These are phyloP conservation scores for Cladorrhinum sp. DNA, from an alignment of 2,329 filamentous ascomycete genomes.

Conservation along the genomic window DNA sequence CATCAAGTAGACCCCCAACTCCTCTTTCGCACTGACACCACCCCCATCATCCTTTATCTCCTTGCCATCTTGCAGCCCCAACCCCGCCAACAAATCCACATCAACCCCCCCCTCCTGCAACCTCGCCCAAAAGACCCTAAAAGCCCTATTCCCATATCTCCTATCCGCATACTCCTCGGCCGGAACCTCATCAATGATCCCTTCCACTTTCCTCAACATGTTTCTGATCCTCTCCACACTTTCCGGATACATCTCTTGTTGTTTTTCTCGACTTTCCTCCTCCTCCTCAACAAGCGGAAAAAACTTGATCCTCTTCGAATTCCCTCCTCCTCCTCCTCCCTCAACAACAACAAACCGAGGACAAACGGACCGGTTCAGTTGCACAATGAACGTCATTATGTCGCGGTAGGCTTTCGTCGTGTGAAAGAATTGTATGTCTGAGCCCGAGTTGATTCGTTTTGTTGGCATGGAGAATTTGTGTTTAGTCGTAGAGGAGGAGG, in stretches of 20 bases:
- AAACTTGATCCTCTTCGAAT: not conserved
- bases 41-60: slow-evolving; percentile 5
- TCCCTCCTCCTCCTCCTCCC: not conserved
- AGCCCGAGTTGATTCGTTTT: slow-evolving; percentile 81
- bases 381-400: slow-evolving; percentile 81
- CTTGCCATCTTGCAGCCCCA: slow-evolving; percentile 42
- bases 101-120: slow-evolving; percentile 54
- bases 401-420: slow-evolving; percentile 79
- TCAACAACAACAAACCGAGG: slow-evolving; percentile 51
- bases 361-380: slow-evolving; percentile 84
- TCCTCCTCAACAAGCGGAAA: not conserved
- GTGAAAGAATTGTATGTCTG: slow-evolving; percentile 79
- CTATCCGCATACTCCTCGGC: slow-evolving; percentile 76
- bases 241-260: not conserved
- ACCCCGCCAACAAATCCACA: slow-evolving; percentile 51
- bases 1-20: slow-evolving; percentile 75
- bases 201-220: slow-evolving; percentile 62
- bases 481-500: not conserved
- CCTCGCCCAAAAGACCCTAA: slow-evolving; percentile 75
- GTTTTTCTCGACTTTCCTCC: not conserved
- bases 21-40: slow-evolving; percentile 40
- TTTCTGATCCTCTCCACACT: slow-evolving; percentile 48
- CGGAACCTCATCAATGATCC: slow-evolving; percentile 72
- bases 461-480: slow-evolving; percentile 63
- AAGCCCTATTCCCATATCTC: slow-evolving; percentile 89